Evolutionary conservation across 371 early-diverging fungal species (phyloP).

Genomic region (Haplosporangium sp.): DNA sequence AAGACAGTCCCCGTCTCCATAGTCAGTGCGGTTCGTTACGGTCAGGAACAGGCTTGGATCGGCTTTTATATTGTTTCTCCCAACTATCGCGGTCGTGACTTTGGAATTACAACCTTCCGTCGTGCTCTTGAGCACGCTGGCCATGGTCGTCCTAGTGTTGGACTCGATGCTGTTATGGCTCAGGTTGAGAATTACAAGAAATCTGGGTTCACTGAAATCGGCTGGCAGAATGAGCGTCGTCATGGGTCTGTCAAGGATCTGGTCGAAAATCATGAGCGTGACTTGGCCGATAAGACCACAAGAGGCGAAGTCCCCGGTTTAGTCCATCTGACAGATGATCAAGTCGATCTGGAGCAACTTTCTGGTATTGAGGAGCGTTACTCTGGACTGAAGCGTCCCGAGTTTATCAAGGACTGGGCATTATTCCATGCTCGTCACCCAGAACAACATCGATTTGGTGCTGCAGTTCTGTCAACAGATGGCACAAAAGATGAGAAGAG

Average conservation of each 20-base stretch:
- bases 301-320: constrained; percentile 6
- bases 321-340: constrained; percentile 6
- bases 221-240: constrained; percentile 50
- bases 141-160: constrained; percentile 22
- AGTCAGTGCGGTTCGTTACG: constrained; percentile 32
- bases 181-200: constrained; percentile 49
- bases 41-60: constrained; percentile 50
- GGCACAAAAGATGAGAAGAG: constrained; percentile 5
- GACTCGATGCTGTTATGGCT: constrained; percentile 50
- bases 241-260: constrained; percentile 20
- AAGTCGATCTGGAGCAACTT: constrained; percentile 32
- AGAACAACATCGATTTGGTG: constrained; percentile 30
- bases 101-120: constrained; percentile 33
- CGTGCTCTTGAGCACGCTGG: constrained; percentile 28
- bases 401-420: constrained; percentile 40
- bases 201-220: constrained; percentile 40
- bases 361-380: constrained; percentile 20
- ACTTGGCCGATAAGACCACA: constrained; percentile 5
- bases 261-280: constrained; percentile 16
- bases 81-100: constrained; percentile 41
- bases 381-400: constrained; percentile 41
- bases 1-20: constrained; percentile 21
- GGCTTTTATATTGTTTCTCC: constrained; percentile 45
- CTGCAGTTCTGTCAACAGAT: constrained; percentile 24
- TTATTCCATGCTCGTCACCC: constrained; percentile 31